phyloP scores from a whole-genome alignment of 257 asterid genomes.

The Penstemon newberryi region DNA sequence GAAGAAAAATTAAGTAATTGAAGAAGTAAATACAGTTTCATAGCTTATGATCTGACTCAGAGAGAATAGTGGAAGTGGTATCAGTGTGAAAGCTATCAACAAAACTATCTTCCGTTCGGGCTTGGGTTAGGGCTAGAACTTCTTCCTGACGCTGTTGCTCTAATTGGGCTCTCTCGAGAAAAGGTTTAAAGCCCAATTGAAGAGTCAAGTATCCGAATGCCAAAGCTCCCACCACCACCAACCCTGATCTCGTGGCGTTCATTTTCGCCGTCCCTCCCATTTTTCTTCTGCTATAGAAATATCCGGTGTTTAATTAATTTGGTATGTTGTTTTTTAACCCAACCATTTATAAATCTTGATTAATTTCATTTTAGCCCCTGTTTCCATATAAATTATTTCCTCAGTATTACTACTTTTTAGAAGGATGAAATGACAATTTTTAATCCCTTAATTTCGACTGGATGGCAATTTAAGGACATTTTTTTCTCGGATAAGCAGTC shows the following conservation, averaged over 20 bases:
- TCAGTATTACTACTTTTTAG: no score
- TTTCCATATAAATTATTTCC: no score
- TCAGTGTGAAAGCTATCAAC: slow-evolving; percentile 30
- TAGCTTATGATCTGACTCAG: slow-evolving; percentile 39
- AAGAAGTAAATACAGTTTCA: slow-evolving; percentile 20
- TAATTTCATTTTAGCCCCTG: no score
- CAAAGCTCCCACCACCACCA: slow-evolving; percentile 68
- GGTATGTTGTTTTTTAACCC: no score
- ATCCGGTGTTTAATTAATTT: no score
- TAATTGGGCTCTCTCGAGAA: slow-evolving; percentile 64
- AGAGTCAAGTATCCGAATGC: slow-evolving; percentile 83
- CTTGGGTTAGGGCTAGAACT: slow-evolving; percentile 37
- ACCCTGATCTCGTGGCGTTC: slow-evolving; percentile 73
- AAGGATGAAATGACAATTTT: no score
- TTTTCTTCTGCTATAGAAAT: no score
- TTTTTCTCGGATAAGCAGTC: no score
- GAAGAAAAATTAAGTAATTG: slow-evolving; percentile 1
- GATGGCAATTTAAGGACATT: no score
- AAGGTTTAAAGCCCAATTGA: slow-evolving; percentile 79
- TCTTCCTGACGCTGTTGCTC: slow-evolving; percentile 59
- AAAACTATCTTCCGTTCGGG: slow-evolving; percentile 25
- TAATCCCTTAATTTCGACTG: no score
- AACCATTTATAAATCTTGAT: no score
- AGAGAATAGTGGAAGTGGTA: slow-evolving; percentile 13
- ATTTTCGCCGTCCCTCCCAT: slow-evolving; percentile 52